Base-by-base conservation (phyloP, 768 basidiomycete species). In the Mycena rebaudengoi region DNA sequence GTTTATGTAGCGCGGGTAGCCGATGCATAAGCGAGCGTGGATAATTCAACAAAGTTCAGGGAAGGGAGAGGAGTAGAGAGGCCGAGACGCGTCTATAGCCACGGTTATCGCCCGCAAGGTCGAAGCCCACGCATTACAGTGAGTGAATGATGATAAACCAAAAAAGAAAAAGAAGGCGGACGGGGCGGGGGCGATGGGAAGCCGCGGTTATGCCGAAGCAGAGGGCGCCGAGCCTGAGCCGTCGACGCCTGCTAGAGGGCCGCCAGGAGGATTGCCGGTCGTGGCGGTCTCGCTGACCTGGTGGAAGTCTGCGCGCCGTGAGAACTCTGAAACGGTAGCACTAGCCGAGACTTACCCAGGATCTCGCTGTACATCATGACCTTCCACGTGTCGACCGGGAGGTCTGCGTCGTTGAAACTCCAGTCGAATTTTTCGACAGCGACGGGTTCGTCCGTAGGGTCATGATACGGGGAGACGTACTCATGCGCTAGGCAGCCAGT, bases 331-430 rank as follows among this genome's bases (percentile, higher is more conserved):
- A 18, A 23, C 63, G 21, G 66, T 35, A 37, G 23, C 18, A 56
- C n/a, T 35, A n/a, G n/a, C n/a, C n/a, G n/a, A n/a, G n/a, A 21
- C 18, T n/a, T 71, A 95, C 96, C 95, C 13, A 98, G 83, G 67
- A 98, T 99, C 79, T 99, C 97, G 71, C 91, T 92, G 83, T 99
- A 99, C 97, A 99, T 99, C 98, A 99, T 99, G 74, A 98, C 97
- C 80, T 98, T 99, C 98, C 98, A 99, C 1, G 95, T 97, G 72
- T 99, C 98, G 12, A 99, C 93, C 0, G 98, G 98, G 44, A 99
- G 83, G 76, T 99, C 98, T 20, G 98, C 98, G 67, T 99, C 98
- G 77, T 99, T 99, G 87, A 99, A 99, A 71, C 91, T 93, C 98
- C 98, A 99, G 78, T 99, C 98, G 72, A 99, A 99, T 73, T 92